Evolutionary conservation across 2,329 filamentous ascomycete species (phyloP).

Genomic region (Dothistroma pini): DNA sequence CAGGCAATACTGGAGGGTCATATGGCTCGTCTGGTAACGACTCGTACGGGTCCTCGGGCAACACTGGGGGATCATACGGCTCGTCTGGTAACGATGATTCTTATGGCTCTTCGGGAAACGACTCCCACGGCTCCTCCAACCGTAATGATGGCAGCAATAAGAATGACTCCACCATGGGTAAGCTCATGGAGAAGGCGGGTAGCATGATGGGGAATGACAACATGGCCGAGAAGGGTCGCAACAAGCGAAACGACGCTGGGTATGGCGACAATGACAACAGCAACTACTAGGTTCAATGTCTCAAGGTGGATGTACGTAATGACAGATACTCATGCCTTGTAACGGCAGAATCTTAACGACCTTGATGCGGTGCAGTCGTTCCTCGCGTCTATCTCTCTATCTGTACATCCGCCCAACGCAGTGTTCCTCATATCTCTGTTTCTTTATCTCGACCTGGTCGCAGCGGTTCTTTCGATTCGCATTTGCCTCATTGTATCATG

Average conservation of each 20-base stretch:
- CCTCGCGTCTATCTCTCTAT: background rate
- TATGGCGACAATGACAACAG: constrained; percentile 6
- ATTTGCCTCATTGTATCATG: too few species aligned
- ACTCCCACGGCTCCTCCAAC: constrained; percentile 12
- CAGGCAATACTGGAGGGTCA: background rate
- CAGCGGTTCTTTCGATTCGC: too few species aligned
- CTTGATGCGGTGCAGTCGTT: background rate
- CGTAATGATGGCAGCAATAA: constrained; percentile 3
- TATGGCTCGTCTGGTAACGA: constrained; percentile 10
- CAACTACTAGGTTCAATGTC: background rate
- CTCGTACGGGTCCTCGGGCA: constrained; percentile 9
- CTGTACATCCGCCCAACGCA: too few species aligned
- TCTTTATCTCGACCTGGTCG: too few species aligned
- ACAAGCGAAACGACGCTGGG: constrained; percentile 45
- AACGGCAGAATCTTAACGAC: background rate
- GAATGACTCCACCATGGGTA: constrained; percentile 12
- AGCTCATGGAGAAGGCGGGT: constrained; percentile 56
- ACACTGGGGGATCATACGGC: constrained; percentile 2
- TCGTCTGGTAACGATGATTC: constrained; percentile 10
- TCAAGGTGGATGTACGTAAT: background rate
- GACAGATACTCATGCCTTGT: background rate
- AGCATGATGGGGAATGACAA: constrained; percentile 48
- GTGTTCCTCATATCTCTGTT: too few species aligned
- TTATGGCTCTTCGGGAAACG: constrained; percentile 8
- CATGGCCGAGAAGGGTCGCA: constrained; percentile 48